Evolutionary conservation across 768 basidiomycete genomes (phyloP), one percentile per base, ranked within the genome.

Genomic region (Calocybe cyanea): DNA sequence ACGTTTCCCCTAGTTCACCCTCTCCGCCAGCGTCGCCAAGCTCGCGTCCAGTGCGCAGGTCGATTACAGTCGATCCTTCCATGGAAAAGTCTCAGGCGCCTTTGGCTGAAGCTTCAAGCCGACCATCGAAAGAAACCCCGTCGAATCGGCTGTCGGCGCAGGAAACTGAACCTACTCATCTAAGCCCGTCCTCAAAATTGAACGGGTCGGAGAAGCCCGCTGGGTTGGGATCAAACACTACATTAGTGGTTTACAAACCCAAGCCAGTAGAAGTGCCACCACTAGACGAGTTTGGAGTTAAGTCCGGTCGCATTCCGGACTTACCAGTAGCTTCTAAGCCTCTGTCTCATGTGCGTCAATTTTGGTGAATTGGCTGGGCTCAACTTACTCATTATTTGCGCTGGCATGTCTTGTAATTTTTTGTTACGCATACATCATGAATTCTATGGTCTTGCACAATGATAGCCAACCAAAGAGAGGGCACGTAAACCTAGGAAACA

Each of bases 321-420:
- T 57, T 72, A 49, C 72, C 75, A 49, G 58, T 69, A 33, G 69
- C 78, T 43, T 65, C 77, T 51, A 75, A 78, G 53, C 82, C 87
- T 55, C 66, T 89, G 72, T 82, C 78, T 67, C 87, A 91, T 81
- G 87, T 91, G 80, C 85, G 87, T 89, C 77, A 78, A 73, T 78
- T 81, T 73, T 72, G 83, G 81, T 80, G 71, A 78, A 71, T 60
- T 58, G 59, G 63, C 64, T 53, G 61, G 68, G 72, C 64, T 62
- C 74, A 81, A 46, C 67, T 70, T 69, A 66, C 54, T 55, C 53
- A 57, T 57, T 57, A 57, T 45, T 58, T 56, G 50, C 55, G 61
- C 56, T 48, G 58, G 51, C 47, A 48, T 51, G 55, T 58, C 48
- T 50, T 60, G 60, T 65, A 59, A 58, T 58, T 58, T 15, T 30